Conservation (phyloP, 2,329 filamentous ascomycete species). For the Fusarium sp. region DNA sequence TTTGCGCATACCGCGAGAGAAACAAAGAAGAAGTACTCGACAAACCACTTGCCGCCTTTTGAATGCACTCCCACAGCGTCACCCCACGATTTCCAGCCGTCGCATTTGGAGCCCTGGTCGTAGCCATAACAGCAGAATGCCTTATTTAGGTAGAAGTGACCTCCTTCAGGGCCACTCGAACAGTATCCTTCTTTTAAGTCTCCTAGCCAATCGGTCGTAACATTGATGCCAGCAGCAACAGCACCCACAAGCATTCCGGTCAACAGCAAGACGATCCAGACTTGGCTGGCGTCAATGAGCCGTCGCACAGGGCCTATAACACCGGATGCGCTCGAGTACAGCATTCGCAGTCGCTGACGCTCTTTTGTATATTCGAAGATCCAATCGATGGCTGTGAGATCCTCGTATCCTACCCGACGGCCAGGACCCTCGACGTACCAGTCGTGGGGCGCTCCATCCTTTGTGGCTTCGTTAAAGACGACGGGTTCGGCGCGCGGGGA, state of each 20-base stretch:
- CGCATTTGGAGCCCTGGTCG: slow-evolving; percentile 83
- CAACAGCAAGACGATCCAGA: slow-evolving; percentile 89
- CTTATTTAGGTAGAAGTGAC: slow-evolving; percentile 90
- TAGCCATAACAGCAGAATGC: slow-evolving; percentile 95
- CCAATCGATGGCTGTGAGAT: slow-evolving; percentile 98
- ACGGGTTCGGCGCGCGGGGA: slow-evolving; percentile 26
- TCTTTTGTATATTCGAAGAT: slow-evolving; percentile 99
- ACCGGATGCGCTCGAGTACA: slow-evolving; percentile 77
- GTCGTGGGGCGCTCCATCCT: slow-evolving; percentile 70
- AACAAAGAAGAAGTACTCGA: slow-evolving; percentile 90
- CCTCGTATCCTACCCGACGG: slow-evolving; percentile 91
- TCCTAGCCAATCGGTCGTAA: slow-evolving; percentile 91
- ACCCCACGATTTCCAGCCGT: slow-evolving; percentile 90
- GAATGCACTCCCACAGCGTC: slow-evolving; percentile 76
- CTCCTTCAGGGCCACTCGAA: slow-evolving; percentile 78
- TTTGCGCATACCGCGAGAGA: slow-evolving; percentile 76
- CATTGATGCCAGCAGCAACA: slow-evolving; percentile 89
- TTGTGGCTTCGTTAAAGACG: slow-evolving; percentile 48
- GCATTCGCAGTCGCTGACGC: slow-evolving; percentile 83
- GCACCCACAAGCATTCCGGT: slow-evolving; percentile 87
- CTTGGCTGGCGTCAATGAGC: slow-evolving; percentile 85
- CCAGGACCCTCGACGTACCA: slow-evolving; percentile 94
- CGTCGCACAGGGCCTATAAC: slow-evolving; percentile 79
- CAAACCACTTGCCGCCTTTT: slow-evolving; percentile 78
- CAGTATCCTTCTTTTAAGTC: slow-evolving; percentile 94